phyloP scores from a whole-genome alignment of 768 basidiomycete genomes.

The Kwoniella europaea region DNA sequence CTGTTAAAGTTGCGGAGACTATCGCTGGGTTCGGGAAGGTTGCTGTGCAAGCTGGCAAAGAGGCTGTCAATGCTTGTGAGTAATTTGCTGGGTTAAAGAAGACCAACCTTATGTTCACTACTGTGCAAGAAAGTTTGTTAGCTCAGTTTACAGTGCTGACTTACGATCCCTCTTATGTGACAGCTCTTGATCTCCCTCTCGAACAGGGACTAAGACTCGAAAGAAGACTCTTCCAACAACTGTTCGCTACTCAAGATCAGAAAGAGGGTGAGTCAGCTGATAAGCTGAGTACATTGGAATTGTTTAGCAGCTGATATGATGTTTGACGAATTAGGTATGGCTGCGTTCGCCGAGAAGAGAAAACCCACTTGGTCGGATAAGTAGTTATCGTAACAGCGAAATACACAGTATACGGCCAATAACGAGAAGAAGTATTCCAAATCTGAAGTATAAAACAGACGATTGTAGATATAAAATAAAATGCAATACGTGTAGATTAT shows the following conservation, averaged over 20 bases:
- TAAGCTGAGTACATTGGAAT: too few relatives aligned
- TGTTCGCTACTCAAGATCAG: conserved; percentile 93
- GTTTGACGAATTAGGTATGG: conserved; percentile 71
- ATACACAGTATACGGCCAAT: too few relatives aligned
- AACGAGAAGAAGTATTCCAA: too few relatives aligned
- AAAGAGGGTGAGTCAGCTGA: conserved; percentile 82
- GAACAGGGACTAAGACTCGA: conserved; percentile 85
- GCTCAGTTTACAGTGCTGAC: neutral
- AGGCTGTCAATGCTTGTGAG: conserved; percentile 86
- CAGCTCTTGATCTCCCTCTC: conserved; percentile 80
- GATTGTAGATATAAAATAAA: neutral
- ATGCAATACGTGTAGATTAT: too few relatives aligned
- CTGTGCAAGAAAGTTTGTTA: too few relatives aligned
- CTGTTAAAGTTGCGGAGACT: conserved; percentile 73
- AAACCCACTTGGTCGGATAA: conserved; percentile 78
- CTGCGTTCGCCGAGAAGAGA: conserved; percentile 91
- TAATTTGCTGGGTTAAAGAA: neutral
- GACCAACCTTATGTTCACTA: too few relatives aligned
- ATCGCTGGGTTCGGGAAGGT: conserved; percentile 83
- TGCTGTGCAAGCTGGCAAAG: conserved; percentile 84
- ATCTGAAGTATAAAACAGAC: too few relatives aligned
- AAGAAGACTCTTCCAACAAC: conserved; percentile 82
- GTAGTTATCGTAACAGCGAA: conserved; percentile 34
- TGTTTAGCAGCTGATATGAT: conserved; percentile 8
- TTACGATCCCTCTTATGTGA: conserved; percentile 1